phyloP scores from a whole-genome alignment of 208 protist genomes.

The Phytomonas serpens region DNA sequence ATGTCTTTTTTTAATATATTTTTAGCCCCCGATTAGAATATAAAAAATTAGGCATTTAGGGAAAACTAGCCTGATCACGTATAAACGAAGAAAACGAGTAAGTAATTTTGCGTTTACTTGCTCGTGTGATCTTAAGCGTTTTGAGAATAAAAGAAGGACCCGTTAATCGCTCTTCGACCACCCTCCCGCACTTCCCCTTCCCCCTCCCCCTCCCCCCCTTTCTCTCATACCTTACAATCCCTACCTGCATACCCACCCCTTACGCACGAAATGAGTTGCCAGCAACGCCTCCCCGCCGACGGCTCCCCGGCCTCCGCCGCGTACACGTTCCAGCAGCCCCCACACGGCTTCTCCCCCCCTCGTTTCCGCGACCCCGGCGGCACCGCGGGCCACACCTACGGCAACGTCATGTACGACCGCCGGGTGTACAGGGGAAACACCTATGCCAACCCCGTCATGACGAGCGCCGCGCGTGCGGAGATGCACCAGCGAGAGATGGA shows the following conservation, averaged over 20 bases:
- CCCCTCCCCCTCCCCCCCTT: neutral
- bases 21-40: too few species aligned
- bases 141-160: too few species aligned
- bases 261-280: neutral
- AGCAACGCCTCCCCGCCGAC: slow-evolving; percentile 31
- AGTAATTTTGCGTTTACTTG: too few species aligned
- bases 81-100: neutral
- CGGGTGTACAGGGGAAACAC: slow-evolving; percentile 94
- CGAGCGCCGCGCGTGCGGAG: slow-evolving; percentile 56
- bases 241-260: neutral
- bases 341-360: slow-evolving; percentile 70
- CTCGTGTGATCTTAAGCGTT: too few species aligned
- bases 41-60: too few species aligned
- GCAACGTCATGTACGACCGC: slow-evolving; percentile 95
- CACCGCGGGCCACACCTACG: slow-evolving; percentile 41
- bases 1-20: too few species aligned
- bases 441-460: slow-evolving; percentile 87
- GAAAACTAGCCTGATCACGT: neutral
- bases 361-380: slow-evolving; percentile 71
- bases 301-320: slow-evolving; percentile 39
- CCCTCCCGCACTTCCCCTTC: neutral
- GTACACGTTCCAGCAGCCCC: slow-evolving; percentile 89
- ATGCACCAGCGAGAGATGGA: slow-evolving; percentile 58
- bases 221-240: neutral
- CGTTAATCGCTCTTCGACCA: neutral